Evolutionary conservation across 352 stramenopile species (phyloP).

Genomic region (Aphanomyces invadans): DNA sequence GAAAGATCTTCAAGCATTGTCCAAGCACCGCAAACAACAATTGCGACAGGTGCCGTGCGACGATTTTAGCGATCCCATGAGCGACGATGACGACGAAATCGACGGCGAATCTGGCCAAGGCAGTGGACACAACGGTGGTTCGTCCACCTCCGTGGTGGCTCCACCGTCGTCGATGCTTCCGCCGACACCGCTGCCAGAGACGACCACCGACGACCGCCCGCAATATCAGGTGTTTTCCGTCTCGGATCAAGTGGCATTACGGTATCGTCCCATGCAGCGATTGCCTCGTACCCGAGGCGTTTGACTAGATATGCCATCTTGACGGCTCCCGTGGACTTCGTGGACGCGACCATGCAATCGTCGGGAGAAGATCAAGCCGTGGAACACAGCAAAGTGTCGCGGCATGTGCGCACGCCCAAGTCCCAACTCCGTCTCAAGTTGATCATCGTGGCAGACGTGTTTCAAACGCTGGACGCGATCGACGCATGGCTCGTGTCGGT

Average conservation of each 20-base stretch:
- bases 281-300: background rate
- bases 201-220: background rate
- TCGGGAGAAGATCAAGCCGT: slow-evolving; percentile 19
- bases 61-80: background rate
- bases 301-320: slow-evolving; percentile 23
- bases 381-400: slow-evolving; percentile 11
- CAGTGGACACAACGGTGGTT: background rate
- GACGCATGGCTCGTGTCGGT: slow-evolving; percentile 43
- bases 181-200: background rate
- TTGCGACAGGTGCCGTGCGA: background rate
- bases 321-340: background rate
- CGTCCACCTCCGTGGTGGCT: background rate
- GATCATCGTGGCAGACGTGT: slow-evolving; percentile 57
- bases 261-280: background rate
- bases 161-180: background rate
- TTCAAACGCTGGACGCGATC: slow-evolving; percentile 55
- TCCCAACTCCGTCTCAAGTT: slow-evolving; percentile 30
- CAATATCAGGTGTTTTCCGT: background rate
- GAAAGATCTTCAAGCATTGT: slow-evolving; percentile 40
- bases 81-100: background rate
- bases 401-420: background rate
- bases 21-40: slow-evolving; percentile 24
- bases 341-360: background rate
- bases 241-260: background rate
- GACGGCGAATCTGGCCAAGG: background rate